Evolutionary conservation across 176 grass and related monocot species (phyloP), one percentile per base, ranked within the genome.

Genomic region (Avena insularis): DNA sequence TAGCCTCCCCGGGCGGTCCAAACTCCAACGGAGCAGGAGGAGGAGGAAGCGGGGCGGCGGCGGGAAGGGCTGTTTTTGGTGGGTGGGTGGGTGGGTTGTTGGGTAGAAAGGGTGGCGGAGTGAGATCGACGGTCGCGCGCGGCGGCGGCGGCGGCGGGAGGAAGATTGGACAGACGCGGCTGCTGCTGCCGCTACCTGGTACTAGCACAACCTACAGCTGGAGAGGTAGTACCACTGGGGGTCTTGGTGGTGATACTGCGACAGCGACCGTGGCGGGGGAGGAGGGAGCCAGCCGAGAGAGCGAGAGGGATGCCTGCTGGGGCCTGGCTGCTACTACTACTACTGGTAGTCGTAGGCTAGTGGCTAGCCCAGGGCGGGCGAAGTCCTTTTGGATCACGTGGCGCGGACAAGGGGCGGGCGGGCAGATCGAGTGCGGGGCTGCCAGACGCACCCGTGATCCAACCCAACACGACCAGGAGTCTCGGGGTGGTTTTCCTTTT

Each of bases 341-440:
- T 23, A 3, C 36, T 12, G 12, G 36, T 20, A 7, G 45, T 38
- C 38, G 40, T 43, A 17, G 20, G 25, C 23, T 29, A 29, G 40
- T 43, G 40, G 21, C 3, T 13, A 13, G 62, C 12, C 59, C 21
- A 9, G 55, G 15, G 8, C 17, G 55, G 13, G 70, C 59, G 59
- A 40, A 59, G 79, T 80, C 33, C 64, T 82, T 82, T 36, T 35
- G 47, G 46, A 11, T 82, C 79, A 68, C 63, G 79, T 82, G 79
- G 16, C 47, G 47, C 45, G 10, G 60, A 33, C 58, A 27, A 6
- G 13, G 35, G 40, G 2, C 65, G 8, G 53, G 45, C 3, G 40
- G 40, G 40, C 40, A 43, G 40, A 43, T 43, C 40, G 15, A 35
- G 46, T 69, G 48, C 12, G 8, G 63, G 51, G 76, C 7, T 60